Base-by-base conservation (phyloP, 2,329 filamentous ascomycete species). In the Exophiala viscosa region DNA sequence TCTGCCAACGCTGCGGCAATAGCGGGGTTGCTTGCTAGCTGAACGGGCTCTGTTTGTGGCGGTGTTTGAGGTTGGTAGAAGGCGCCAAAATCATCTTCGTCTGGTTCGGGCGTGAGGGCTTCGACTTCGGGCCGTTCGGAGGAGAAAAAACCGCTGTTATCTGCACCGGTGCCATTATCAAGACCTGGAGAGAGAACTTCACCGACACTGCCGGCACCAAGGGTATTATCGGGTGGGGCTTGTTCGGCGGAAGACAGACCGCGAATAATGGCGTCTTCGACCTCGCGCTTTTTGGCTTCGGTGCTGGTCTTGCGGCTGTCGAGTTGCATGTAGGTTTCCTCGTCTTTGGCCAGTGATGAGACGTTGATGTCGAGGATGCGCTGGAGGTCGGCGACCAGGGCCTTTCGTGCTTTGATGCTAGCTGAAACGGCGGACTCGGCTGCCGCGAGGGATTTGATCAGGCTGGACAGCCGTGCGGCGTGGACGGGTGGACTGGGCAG, bases 381-480 rank as follows among this genome's bases (percentile, higher is more conserved):
- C 71, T 96, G 90, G 4, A 99, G 76, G 1, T 85, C 90, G 23
- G 81, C 79, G 34, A 97, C 85, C 23, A 99, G 78, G 8, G 83
- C 81, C 60, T 83, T 82, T 11, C 93, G 85, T 2, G 90, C 89
- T 66, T 92, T 91, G 67, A 99, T 89, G 61, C 87, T 89, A 64
- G 96, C 90, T 2, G 88, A 85, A 1, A 97, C 87, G 0, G 92
- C 90, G 49, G 84, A 88, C 70, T 99, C 91, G 3, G 93, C 93
- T 59, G 83, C 88, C 15, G 90, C 89, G 14, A 99, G 79, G 5
- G 85, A 87, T 74, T 93, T 96, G 48, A 97, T 79, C n/a, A 99
- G 78, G 2, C 89, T 87, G 60, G 88, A 91, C 7, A 99, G 81
- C 23, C 90, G 86, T 11, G 92, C 92, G 1, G 93, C 93, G 66